Base-by-base conservation (phyloP, 2,329 filamentous ascomycete genomes). In the Cytospora leucostoma region DNA sequence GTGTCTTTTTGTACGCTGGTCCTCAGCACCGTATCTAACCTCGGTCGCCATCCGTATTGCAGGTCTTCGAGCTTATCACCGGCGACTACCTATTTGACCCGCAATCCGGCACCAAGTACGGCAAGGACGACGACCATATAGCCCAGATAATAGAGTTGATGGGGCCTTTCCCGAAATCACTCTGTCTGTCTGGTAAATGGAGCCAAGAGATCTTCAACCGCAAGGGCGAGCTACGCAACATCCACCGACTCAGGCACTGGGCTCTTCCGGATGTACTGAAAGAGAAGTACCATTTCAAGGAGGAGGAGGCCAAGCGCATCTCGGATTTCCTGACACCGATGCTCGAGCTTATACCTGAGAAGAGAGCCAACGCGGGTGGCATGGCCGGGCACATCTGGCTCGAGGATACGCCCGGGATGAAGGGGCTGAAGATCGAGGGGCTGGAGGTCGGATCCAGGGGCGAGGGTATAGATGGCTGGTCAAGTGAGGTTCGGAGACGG, bases 61-160 rank as follows among this genome's bases (percentile, higher is more conserved):
- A 98, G 94, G 90, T 94, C 17, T 99, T 99, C 70, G 95, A 99
- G 76, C 82, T 99, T 52, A 98, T 99, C 69, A 99, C 95, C 1
- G 95, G 95, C 68, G 95, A 99, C 77, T 99, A 99, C 73, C 87
- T 99, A 51, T 99, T 99, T 76, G 95, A 99, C 72, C 95, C 95
- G 0, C 95, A 99, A 78, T 97, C 94, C 1, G 95, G 95, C 67
- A 98, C 94, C 50, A 98, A 98, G 78, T 99, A 99, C 76, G 95
- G 95, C 74, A 99, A 99, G 79, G 95, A 99, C 74, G 95, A 99
- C 79, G 95, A 99, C 74, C 95, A 99, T 78, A 97, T 99, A 69
- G 95, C 95, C 11, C 95, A 99, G 75, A 98, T 99, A 71, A 98
- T 99, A 74, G 95, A 99, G 77, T 84, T 99, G 6, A 87, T 99